Evolutionary conservation across 805 yeast species (phyloP), one percentile per base, ranked within the genome.

Genomic region (Zygoascus biomembranicola): DNA sequence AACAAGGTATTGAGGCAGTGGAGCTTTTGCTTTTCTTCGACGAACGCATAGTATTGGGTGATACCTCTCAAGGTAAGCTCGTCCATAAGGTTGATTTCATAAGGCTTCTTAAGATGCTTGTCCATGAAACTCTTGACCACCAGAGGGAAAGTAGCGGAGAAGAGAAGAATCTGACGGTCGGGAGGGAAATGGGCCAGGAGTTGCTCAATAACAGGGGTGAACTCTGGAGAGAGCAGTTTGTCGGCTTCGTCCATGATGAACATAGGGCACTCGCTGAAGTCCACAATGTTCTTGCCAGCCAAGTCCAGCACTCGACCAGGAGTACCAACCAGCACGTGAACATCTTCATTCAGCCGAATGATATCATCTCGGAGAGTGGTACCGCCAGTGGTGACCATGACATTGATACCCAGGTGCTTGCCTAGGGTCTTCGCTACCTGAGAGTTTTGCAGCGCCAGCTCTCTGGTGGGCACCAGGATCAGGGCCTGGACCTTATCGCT

Each of bases 231-330:
- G 56, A 94, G 79, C 86, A 94, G 87, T 71, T 94, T 94, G 72
- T 94, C 99, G 54, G 99, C 99, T 77, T 94, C 99, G 71, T 94
- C 99, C 97, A 94, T 90, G 52, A 95, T 84, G 68, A 94, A 90
- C 69, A 88, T 76, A 46, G 86, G 84, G 72, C 96, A 88, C 57
- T 85, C 86, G 52, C 87, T 82, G 56, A 94, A 79, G 66, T 92
- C 95, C 11, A 96, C 96, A 52, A 92, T 77, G 52, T 79, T 77
- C 75, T 96, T 85, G 32, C 90, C 79, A 6, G 97, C 97, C 66
- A 94, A 80, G 72, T 94, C 99, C 57, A 94, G 78, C 41, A 94
- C 90, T 76, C 99, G 84, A 63, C 99, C 99, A 2, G 98, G 98
- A 35, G 99, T 94, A 60, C 97, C 99, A 44, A 94, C 99, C 56